Evolutionary conservation across 1,139 yeast species (phyloP).

Genomic region (Hemisphaericaspora subhashii): DNA sequence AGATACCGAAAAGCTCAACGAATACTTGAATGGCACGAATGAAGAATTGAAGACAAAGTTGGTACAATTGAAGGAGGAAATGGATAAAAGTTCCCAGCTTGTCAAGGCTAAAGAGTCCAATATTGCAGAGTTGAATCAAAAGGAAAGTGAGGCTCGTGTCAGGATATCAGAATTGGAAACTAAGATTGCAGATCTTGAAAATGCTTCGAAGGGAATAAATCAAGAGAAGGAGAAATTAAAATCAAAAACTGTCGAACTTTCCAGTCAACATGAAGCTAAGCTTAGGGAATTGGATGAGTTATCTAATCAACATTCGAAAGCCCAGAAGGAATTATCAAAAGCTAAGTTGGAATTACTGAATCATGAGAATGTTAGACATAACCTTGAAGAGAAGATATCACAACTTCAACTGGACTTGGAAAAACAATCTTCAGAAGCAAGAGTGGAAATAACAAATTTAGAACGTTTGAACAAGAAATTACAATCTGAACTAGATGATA

Average conservation of each 20-base stretch:
- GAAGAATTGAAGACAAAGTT: slow-evolving; percentile 45
- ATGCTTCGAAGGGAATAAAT: slow-evolving; percentile 17
- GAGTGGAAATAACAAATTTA: slow-evolving; percentile 15
- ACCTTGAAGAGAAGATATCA: slow-evolving; percentile 17
- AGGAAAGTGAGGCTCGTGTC: slow-evolving; percentile 24
- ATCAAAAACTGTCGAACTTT: slow-evolving; percentile 15
- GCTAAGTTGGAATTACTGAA: slow-evolving; percentile 5
- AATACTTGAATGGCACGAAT: slow-evolving; percentile 49
- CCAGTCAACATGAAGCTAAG: slow-evolving; percentile 29
- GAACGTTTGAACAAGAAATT: slow-evolving; percentile 12
- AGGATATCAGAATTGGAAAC: slow-evolving; percentile 20
- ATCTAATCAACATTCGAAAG: slow-evolving; percentile 18
- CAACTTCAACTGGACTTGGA: slow-evolving; percentile 21
- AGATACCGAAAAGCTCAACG: slow-evolving; percentile 43
- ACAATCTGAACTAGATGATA: slow-evolving; percentile 10
- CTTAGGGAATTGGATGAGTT: slow-evolving; percentile 19
- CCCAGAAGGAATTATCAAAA: slow-evolving; percentile 9
- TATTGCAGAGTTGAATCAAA: slow-evolving; percentile 24
- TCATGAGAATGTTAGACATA: slow-evolving; percentile 15
- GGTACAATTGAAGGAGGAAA: slow-evolving; percentile 48
- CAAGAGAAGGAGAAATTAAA: slow-evolving; percentile 19
- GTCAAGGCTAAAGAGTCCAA: slow-evolving; percentile 29
- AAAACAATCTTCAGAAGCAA: slow-evolving; percentile 3
- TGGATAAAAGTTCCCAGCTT: slow-evolving; percentile 25
- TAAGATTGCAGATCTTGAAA: slow-evolving; percentile 16